Evolutionary conservation across 306 rosid species (phyloP), one percentile per base, ranked within the genome.

Genomic region (Rubus parviflorus): DNA sequence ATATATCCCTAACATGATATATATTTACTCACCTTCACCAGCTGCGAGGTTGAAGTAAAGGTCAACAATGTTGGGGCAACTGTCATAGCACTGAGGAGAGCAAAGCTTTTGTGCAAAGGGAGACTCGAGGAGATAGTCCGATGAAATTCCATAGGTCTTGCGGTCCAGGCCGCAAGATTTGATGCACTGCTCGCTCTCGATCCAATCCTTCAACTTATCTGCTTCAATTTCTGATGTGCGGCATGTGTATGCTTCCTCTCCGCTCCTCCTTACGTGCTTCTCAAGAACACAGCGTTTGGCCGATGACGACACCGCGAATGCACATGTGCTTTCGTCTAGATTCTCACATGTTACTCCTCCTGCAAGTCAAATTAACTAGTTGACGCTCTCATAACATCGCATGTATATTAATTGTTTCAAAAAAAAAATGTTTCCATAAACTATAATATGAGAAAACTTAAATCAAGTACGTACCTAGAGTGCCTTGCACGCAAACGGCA

Each of bases 31-130:
- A 90, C 98, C 97, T 92, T 92, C 98, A 9, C 93, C 97, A 1
- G 94, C 97, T 9, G 96, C 97, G 7, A 94, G 94, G 72, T 92
- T 90, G 87, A 90, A 94, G 89, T 87, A 92, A 0, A 94, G 80
- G 72, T 94, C 96, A 47, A 92, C 89, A 67, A 87, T 81, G 52
- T 92, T 94, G 46, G 93, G 90, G 79, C 98, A 94, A 49, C 45
- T 52, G 11, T 76, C 42, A 75, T 94, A 88, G 75, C 98, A 94
- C 1, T 40, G 84, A 45, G 96, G 72, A 8, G 98, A 94, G 87
- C 97, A 92, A 2, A 94, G 86, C 5, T 87, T 86, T 2, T 81
- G 72, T 0, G 91, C 85, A 87, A 94, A 92, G 45, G 51, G 68
- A 65, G 93, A 72, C 30, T 92, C 97, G 0, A 90, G 83, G 56